Base-by-base conservation (phyloP, 805 yeast species). In the Dipodascopsis tothii region DNA sequence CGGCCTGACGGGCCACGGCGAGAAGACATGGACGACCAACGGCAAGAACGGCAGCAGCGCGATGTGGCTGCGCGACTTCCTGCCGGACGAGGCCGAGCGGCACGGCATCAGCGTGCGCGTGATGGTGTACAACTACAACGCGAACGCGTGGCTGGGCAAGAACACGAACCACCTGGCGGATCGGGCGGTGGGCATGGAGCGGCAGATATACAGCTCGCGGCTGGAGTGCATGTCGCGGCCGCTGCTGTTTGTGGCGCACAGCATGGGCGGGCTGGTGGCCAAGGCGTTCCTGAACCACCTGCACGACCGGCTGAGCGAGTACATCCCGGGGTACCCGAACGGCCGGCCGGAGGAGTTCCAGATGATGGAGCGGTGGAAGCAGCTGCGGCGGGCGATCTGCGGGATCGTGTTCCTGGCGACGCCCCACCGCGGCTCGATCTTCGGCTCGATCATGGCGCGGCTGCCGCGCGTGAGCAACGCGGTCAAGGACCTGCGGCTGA, bases 251-350 rank as follows among this genome's bases (percentile, higher is more conserved):
- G 39, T 36, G 5, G 39, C 19, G 4, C 39, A 36, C 39, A 36
- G 39, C 21, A 36, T 36, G 39, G 39, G 39, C 32, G 39, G 39
- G n/a, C 32, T 36, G 18, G 39, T 36, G 18, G 39, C 32, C 20
- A 36, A 36, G 19, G 18, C 39, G 5, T 36, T 36, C 21, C 30
- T 25, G 9, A 25, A 9, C 11, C 30, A 25, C 30, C 14, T 25
- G 30, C 30, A 25, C 14, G 11, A 25, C 11, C 30, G 30, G 9
- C 11, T 25, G 9, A 5, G 14, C 9, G 14, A 5, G 34, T 36
- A 6, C 39, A 34, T 21, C 20, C 5, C 18, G 9, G 16, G 18
- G 22, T 34, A 34, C 17, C n/a, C n/a, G n/a, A n/a, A n/a, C n/a
- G n/a, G n/a, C n/a, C n/a, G n/a, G n/a, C n/a, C n/a, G n/a, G 30